A percentile compares a stretch with the other conserved stretches of the same genome.
Evolutionary conservation across 2,329 filamentous ascomycete species (phyloP).

Genomic region (Colletotrichum tanaceti): DNA sequence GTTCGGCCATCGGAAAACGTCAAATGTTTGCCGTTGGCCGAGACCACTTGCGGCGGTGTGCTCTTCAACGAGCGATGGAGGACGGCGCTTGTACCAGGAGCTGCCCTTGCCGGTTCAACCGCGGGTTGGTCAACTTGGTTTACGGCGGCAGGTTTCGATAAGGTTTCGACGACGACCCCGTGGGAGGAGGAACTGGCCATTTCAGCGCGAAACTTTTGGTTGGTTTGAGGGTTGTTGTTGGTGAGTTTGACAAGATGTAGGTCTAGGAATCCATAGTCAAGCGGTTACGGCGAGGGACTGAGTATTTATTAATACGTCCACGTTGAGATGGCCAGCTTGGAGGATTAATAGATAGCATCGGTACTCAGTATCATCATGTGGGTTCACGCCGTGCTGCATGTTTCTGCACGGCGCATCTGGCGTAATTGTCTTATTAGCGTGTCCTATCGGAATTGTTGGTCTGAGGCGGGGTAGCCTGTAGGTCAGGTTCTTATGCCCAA

Average conservation of each 20-base stretch:
- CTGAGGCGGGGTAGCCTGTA: no score
- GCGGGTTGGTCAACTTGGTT: neutral
- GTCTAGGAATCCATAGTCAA: no score
- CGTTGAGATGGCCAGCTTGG: no score
- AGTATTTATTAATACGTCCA: neutral
- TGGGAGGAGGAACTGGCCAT: neutral
- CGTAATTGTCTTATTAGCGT: slow-evolving; percentile 38
- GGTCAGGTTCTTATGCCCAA: no score
- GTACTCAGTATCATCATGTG: neutral
- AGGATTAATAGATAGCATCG: neutral
- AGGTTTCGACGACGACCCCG: neutral
- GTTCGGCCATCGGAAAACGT: slow-evolving; percentile 41
- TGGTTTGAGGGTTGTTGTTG: neutral
- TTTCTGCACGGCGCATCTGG: slow-evolving; percentile 20
- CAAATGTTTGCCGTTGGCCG: slow-evolving; percentile 38
- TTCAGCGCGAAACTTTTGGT: neutral
- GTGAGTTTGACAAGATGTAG: no score
- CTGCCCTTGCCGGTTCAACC: neutral
- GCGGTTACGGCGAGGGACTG: neutral
- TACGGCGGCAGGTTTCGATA: no score
- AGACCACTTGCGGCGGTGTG: slow-evolving; percentile 32
- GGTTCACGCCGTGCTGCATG: slow-evolving; percentile 13
- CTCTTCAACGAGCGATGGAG: slow-evolving; percentile 38
- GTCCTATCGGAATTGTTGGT: neutral
- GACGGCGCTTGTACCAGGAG: slow-evolving; percentile 29